Evolutionary conservation across 192 early-diverging fungal genomes (phyloP).

Genomic region (Diversispora eburnea): DNA sequence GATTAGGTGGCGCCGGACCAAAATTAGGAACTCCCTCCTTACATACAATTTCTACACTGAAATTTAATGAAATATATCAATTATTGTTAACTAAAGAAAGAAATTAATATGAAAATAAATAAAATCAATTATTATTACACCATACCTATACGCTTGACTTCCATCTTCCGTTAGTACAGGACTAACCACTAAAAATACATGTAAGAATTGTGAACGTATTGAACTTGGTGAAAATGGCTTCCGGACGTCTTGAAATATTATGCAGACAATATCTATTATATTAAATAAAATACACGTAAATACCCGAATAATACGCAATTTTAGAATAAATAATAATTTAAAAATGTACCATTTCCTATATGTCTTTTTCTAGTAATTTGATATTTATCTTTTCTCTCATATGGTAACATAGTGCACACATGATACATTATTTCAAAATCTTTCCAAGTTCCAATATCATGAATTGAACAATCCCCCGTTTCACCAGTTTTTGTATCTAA

Average conservation of each 20-base stretch:
- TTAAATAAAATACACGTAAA: neutral
- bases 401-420: constrained; percentile 71
- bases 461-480: constrained; percentile 63
- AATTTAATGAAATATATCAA: neutral
- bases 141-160: neutral
- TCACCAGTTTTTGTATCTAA: constrained; percentile 68
- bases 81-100: neutral
- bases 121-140: neutral
- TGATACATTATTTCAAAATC: constrained; percentile 77
- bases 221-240: constrained; percentile 51
- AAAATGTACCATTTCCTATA: constrained; percentile 49
- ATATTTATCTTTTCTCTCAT: constrained; percentile 58
- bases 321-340: neutral
- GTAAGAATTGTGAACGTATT: constrained; percentile 57
- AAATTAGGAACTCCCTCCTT: constrained; percentile 51
- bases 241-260: constrained; percentile 53
- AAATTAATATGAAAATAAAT: neutral
- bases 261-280: constrained; percentile 49
- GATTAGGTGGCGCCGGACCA: constrained; percentile 48
- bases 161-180: neutral
- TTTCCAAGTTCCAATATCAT: constrained; percentile 60
- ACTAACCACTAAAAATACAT: constrained; percentile 52
- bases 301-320: neutral
- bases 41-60: constrained; percentile 31
- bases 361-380: constrained; percentile 65